Base-by-base conservation (phyloP, 1,139 yeast species). In the Debaryomyces udenii region DNA sequence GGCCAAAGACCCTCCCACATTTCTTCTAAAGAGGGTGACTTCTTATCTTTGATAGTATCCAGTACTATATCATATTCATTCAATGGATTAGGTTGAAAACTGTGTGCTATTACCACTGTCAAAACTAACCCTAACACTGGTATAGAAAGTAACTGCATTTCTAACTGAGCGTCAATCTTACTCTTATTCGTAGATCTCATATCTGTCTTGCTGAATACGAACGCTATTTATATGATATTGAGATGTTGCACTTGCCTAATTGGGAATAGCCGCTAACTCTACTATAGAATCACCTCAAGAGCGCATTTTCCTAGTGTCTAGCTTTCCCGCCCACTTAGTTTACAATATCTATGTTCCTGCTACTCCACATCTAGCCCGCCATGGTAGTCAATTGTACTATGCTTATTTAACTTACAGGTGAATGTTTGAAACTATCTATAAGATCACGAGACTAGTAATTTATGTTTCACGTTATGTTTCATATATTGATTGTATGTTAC, bases 1-100 rank as follows among this genome's bases (percentile, higher is more conserved):
- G 85, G 84, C 86, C 87, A 81, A 20, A 71, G 75, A 38, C 70
- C 71, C 2, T 80, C 86, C 88, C 88, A 83, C 45, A 76, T 61
- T 5, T 80, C 78, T 23, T 74, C 64, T 22, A 81, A 59, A 4
- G 73, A 53, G 6, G 78, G 70, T 30, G 49, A 26, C 6, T 31
- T 29, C 20, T 27, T 27, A 9, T 13, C 16, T n/a, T 3, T 3
- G 22, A 24, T 18, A 6, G 38, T 22, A 13, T 28, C 39, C 23
- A 27, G 36, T 13, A 31, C n/a, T 15, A 36, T 22, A 7, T 31
- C 38, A 18, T 38, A 24, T 15, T 29, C 31, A 14, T 41, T 38
- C 13, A 38, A 39, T 4, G 45, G 44, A 26, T 40, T 40, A 2
- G 46, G 38, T 27, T 37, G 37, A 4, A 45, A 38, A n/a, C 34